Evolutionary conservation across 176 grass and related monocot species (phyloP).

Genomic region (Neostapfia colusana): DNA sequence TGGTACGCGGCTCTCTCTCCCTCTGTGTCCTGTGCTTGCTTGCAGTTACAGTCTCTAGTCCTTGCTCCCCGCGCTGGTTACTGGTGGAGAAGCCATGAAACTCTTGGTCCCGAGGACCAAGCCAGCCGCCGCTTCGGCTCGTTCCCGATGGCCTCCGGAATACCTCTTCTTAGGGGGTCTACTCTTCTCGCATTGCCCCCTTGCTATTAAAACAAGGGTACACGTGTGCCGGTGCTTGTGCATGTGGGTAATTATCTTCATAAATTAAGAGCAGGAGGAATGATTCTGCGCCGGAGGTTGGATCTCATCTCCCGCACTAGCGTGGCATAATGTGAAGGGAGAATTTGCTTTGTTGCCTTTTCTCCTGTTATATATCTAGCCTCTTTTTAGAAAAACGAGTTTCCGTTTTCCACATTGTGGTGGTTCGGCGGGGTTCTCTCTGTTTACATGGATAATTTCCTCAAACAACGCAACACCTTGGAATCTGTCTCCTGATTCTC

Average conservation of each 20-base stretch:
- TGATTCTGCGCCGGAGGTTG: neutral
- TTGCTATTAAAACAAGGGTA: neutral
- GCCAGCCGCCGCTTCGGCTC: no score
- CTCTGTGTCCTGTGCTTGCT: neutral
- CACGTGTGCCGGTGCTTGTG: neutral
- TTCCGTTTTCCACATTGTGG: neutral
- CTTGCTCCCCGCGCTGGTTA: neutral
- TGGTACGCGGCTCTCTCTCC: constrained; percentile 10
- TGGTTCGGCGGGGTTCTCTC: neutral
- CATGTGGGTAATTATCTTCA: neutral
- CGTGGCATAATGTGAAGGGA: neutral
- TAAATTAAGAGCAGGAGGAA: neutral
- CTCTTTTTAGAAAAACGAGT: neutral
- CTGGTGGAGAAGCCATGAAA: neutral
- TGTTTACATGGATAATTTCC: neutral
- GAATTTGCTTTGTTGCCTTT: neutral
- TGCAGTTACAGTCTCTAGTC: neutral
- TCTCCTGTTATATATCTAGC: neutral
- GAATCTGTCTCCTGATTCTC: neutral
- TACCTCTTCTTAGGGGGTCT: neutral
- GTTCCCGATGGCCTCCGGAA: no score
- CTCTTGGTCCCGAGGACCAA: neutral
- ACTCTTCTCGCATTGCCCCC: neutral
- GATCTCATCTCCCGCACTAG: neutral
- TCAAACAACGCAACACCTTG: neutral